Evolutionary conservation across 2,329 filamentous ascomycete genomes (phyloP).

Genomic region (Coleophoma eucalyptorum): DNA sequence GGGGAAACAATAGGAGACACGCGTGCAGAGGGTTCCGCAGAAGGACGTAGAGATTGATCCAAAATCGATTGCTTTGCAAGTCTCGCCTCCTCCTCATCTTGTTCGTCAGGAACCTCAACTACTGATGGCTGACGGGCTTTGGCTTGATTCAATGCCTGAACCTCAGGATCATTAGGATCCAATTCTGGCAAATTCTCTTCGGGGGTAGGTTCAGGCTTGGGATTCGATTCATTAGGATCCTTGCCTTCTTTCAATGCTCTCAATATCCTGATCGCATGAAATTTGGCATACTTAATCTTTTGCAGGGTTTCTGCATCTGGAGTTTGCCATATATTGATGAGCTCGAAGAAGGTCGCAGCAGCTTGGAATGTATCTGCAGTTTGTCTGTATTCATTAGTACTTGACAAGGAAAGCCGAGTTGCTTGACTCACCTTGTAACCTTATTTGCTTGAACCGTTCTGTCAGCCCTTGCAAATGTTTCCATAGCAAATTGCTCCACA

Average conservation of each 20-base stretch:
- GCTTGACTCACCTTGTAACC: slow-evolving; percentile 70
- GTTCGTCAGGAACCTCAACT: slow-evolving; percentile 56
- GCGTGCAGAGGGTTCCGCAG: slow-evolving; percentile 21
- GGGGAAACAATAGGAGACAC: slow-evolving; percentile 14
- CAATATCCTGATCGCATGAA: slow-evolving; percentile 85
- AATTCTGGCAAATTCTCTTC: slow-evolving; percentile 43
- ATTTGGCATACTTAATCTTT: slow-evolving; percentile 96
- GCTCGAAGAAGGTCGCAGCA: slow-evolving; percentile 85
- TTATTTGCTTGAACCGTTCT: slow-evolving; percentile 77
- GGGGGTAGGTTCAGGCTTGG: slow-evolving; percentile 50
- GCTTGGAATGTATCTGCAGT: slow-evolving; percentile 94
- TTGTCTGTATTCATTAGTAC: slow-evolving; percentile 50
- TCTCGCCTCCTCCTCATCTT: slow-evolving; percentile 38
- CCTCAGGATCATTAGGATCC: slow-evolving; percentile 63
- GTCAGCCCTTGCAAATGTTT: slow-evolving; percentile 83
- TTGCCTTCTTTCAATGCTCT: slow-evolving; percentile 88
- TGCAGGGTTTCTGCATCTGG: slow-evolving; percentile 71
- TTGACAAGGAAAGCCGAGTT: neutral
- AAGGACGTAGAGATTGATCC: slow-evolving; percentile 44
- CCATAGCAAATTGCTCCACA: slow-evolving; percentile 88
- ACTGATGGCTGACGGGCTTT: slow-evolving; percentile 31
- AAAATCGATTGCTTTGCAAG: slow-evolving; percentile 43
- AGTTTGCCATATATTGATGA: slow-evolving; percentile 78
- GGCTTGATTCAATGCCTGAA: slow-evolving; percentile 49
- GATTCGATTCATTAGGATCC: slow-evolving; percentile 90